Evolutionary conservation across 805 yeast genomes (phyloP).

Genomic region (Metschnikowia colocasiae): DNA sequence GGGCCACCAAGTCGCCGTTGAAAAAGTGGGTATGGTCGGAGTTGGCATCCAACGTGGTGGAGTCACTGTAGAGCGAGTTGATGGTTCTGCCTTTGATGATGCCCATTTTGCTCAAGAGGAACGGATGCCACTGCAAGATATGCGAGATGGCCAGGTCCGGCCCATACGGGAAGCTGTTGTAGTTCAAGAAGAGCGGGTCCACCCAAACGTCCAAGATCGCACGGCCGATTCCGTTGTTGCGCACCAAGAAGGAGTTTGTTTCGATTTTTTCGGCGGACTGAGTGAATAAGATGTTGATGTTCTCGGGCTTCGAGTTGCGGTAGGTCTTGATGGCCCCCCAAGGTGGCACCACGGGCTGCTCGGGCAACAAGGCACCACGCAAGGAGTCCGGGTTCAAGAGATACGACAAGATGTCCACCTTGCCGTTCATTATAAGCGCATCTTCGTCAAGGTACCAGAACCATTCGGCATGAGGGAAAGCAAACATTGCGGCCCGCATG

Average conservation of each 20-base stretch:
- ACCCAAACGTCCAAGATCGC: conserved; percentile 77
- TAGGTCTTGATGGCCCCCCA: conserved; percentile 67
- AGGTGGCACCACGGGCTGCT: conserved; percentile 70
- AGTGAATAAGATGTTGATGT: conserved; percentile 60
- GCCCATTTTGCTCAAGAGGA: conserved; percentile 65
- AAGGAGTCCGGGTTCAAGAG: conserved; percentile 59
- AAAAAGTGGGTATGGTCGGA: conserved; percentile 49
- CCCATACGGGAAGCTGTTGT: conserved; percentile 54
- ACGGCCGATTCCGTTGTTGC: conserved; percentile 60
- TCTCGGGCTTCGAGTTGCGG: conserved; percentile 50
- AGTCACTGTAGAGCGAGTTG: conserved; percentile 25
- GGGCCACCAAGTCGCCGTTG: conserved; percentile 65
- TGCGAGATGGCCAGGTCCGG: conserved; percentile 78
- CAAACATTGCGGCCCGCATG: conserved; percentile 85
- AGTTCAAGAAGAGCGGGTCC: conserved; percentile 66
- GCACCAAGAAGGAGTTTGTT: conserved; percentile 67
- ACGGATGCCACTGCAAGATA: conserved; percentile 92
- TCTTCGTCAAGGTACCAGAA: conserved; percentile 85
- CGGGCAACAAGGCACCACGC: conserved; percentile 60
- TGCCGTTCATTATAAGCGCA: conserved; percentile 70
- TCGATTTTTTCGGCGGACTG: conserved; percentile 65
- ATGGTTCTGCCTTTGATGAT: conserved; percentile 54
- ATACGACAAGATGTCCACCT: conserved; percentile 56
- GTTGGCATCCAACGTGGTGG: conserved; percentile 14
- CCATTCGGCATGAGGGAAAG: conserved; percentile 87